Base-by-base conservation (phyloP, 352 stramenopile species). In the Pilasporangium apinafurcum region DNA sequence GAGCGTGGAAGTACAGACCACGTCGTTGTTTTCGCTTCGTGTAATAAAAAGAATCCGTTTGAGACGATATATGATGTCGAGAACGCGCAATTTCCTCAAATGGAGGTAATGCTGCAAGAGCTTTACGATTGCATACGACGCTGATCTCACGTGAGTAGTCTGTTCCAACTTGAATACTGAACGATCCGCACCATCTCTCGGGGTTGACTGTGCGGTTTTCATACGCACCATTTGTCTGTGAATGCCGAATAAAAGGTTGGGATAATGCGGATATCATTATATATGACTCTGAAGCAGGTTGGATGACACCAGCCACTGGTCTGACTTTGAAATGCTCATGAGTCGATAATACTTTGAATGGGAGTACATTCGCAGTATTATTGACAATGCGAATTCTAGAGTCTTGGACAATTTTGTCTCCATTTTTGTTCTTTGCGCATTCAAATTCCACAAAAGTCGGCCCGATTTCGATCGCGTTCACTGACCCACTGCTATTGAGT, bases 11-110 rank as follows among this genome's bases (percentile, higher is more conserved):
- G 48, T 92, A 94, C 29, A 94, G 44, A 0, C 77, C 80, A 25
- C 63, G 60, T 17, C 79, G 81, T 34, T 83, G 85, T 21, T 68
- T 59, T 32, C 72, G 82, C 44, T 90, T 91, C 2, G 78, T 90
- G 55, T 89, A 92, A 54, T 92, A 92, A 54, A 89, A 92, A 8
- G 79, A 83, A 53, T 92, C 76, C 1, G 76, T 86, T 24, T 92
- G 79, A 13, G 67, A 70, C 21, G 68, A 86, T 18, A 92, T 58
- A 4, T 72, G 59, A 28, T 92, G 79, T 1, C 69, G 64, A 33
- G 56, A 67, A 34, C 79, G 74, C 16, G 71, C 76, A 24, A 80
- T 68, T 22, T 83, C 60, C 24, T 85, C 67, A 30, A 87, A 87
- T 1, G 45, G 49, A 3, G 79, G 76, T 26, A 92, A 46, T 20